Evolutionary conservation across 164 flowering plant genomes (phyloP).

Genomic region (Umbellularia californica): DNA sequence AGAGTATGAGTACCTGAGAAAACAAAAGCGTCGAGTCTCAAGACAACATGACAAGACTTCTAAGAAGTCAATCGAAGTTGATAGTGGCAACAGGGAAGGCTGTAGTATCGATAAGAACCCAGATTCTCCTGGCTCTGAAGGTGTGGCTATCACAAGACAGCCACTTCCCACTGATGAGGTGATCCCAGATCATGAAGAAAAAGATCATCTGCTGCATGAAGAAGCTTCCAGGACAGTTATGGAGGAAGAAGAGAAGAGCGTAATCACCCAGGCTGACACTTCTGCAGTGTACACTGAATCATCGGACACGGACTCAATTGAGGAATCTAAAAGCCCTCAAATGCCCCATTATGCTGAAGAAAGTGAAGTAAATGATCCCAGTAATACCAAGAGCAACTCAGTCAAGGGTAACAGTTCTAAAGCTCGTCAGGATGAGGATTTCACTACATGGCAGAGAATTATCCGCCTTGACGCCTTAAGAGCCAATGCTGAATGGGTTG

Average conservation of each 20-base stretch:
- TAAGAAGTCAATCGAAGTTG: slow-evolving; percentile 20
- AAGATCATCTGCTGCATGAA: slow-evolving; percentile 15
- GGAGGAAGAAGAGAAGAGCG: slow-evolving; percentile 25
- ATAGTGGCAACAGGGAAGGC: slow-evolving; percentile 15
- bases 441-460: slow-evolving; percentile 86
- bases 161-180: slow-evolving; percentile 63
- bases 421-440: slow-evolving; percentile 48
- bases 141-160: slow-evolving; percentile 73
- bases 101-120: slow-evolving; percentile 21
- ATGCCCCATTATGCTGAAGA: slow-evolving; percentile 15
- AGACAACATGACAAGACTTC: slow-evolving; percentile 17
- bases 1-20: slow-evolving; percentile 45
- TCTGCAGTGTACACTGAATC: slow-evolving; percentile 20
- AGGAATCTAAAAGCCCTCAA: slow-evolving; percentile 10
- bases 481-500: slow-evolving; percentile 75
- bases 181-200: slow-evolving; percentile 34
- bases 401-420: slow-evolving; percentile 23
- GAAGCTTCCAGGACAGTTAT: slow-evolving; percentile 17
- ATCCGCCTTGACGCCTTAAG: slow-evolving; percentile 92
- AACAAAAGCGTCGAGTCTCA: slow-evolving; percentile 32
- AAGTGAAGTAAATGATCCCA: slow-evolving; percentile 27
- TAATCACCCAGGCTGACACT: slow-evolving; percentile 11
- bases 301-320: slow-evolving; percentile 20
- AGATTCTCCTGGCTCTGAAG: slow-evolving; percentile 55
- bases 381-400: slow-evolving; percentile 22